A percentile compares a stretch with the other conserved stretches of the same genome.
phyloP scores from a whole-genome alignment of 2,329 filamentous ascomycete genomes.

The Fusarium haematococcum region DNA sequence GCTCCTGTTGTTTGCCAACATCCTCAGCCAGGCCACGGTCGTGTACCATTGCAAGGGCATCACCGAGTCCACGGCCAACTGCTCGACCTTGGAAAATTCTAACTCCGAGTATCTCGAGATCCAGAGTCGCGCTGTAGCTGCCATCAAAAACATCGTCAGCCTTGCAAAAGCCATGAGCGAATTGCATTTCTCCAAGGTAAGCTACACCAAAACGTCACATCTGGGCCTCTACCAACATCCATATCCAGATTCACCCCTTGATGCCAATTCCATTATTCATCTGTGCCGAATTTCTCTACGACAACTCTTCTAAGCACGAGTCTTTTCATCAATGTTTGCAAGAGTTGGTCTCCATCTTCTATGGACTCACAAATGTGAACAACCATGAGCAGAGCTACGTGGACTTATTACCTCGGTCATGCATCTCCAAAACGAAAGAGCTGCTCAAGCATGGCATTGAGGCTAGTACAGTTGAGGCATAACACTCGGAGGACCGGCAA shows the following conservation, averaged over 20 bases:
- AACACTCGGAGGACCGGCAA: neutral
- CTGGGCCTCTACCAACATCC: neutral
- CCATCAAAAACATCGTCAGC: neutral
- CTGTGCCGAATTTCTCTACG: neutral
- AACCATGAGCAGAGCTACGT: neutral
- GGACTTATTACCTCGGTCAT: neutral
- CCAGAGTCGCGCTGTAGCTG: neutral
- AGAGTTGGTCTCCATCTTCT: neutral
- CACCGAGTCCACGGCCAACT: neutral
- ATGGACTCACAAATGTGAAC: neutral
- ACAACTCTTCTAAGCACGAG: neutral
- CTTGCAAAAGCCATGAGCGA: neutral
- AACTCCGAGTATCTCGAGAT: neutral
- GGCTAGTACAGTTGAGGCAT: neutral
- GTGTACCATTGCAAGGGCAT: neutral
- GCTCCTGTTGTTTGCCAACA: neutral
- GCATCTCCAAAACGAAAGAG: neutral
- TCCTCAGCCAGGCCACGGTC: neutral
- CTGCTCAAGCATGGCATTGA: neutral
- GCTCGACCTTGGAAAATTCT: too few species aligned
- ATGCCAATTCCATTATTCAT: neutral
- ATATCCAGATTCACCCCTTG: neutral
- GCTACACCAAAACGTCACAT: neutral
- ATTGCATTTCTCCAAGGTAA: neutral
- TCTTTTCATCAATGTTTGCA: neutral